These are phyloP conservation scores for Phaeolepiota aurea DNA, from an alignment of 768 basidiomycete genomes.

Conservation along the genomic window DNA sequence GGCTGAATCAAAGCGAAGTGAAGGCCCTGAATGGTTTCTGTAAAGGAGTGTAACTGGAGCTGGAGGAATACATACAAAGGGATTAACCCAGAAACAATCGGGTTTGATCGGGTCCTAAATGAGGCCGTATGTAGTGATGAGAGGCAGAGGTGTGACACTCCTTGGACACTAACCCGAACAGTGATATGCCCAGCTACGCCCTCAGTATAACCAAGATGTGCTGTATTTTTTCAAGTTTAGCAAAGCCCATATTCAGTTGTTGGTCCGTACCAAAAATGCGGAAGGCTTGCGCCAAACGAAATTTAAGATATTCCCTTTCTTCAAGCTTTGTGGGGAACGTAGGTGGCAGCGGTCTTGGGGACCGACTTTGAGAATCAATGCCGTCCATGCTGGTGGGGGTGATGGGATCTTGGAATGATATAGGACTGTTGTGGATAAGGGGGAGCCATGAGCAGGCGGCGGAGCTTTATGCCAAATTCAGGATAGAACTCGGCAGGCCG, in stretches of 20 bases:
- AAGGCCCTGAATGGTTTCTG: conserved; percentile 19
- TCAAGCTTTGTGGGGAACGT: conserved; percentile 23
- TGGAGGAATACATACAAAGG: conserved; percentile 20
- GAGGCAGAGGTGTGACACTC: not conserved
- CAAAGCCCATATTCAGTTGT: not conserved
- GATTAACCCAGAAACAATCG: conserved; percentile 42
- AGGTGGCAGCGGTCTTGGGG: conserved; percentile 17
- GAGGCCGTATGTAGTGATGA: not conserved
- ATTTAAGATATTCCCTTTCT: conserved; percentile 34
- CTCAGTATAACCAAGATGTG: conserved; percentile 35
- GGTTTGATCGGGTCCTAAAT: conserved; percentile 27
- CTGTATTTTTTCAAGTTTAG: conserved; percentile 9
- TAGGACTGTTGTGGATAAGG: not conserved
- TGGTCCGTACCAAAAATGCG: conserved; percentile 30
- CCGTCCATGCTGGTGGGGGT: not conserved
- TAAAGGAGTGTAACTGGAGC: not conserved
- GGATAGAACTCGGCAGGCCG: not conserved
- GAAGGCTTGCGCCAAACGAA: conserved; percentile 36
- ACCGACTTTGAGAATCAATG: not conserved
- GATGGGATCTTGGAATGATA: no score
- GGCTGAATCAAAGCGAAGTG: conserved; percentile 39
- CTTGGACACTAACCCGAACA: conserved; percentile 22
- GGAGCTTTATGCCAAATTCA: not conserved
- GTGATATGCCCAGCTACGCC: conserved; percentile 46
- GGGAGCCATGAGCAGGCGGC: not conserved